Conservation (phyloP, 2,329 filamentous ascomycete species). For the Waltergamsia citrina region DNA sequence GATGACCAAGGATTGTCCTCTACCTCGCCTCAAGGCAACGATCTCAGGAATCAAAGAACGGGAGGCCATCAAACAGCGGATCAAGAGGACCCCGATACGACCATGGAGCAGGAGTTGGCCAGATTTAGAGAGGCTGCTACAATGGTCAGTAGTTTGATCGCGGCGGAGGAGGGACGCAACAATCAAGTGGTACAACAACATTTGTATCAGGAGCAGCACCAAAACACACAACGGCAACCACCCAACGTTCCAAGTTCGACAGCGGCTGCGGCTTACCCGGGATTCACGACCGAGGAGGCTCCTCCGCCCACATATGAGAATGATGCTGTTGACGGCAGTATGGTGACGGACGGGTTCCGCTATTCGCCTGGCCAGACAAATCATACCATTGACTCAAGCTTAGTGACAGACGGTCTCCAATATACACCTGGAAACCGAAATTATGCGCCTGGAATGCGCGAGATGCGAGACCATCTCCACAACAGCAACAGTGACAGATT, state of each 20-base stretch:
- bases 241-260: neutral
- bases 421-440: neutral
- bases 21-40: conserved; percentile 1
- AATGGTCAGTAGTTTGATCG: conserved; percentile 34
- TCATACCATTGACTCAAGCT: conserved; percentile 25
- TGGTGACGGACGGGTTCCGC: conserved; percentile 30
- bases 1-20: conserved; percentile 18
- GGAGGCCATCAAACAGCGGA: conserved; percentile 11
- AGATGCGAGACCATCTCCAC: too few species aligned
- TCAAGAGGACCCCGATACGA: conserved; percentile 16
- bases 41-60: conserved; percentile 2
- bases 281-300: conserved; percentile 23
- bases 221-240: conserved; percentile 1
- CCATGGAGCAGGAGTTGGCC: conserved; percentile 39
- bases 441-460: conserved; percentile 25
- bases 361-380: conserved; percentile 1
- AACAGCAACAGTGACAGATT: conserved; percentile 6
- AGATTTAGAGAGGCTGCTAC: conserved; percentile 35
- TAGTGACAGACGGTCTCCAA: too few species aligned
- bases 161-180: conserved; percentile 27
- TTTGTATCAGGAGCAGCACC: conserved; percentile 9
- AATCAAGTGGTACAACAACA: conserved; percentile 9
- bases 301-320: conserved; percentile 31
- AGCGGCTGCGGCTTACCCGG: conserved; percentile 6
- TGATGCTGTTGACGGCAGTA: conserved; percentile 17